These are phyloP conservation scores for Penicillium sp. DNA, from an alignment of 2,329 filamentous ascomycete genomes.

Conservation along the genomic window DNA sequence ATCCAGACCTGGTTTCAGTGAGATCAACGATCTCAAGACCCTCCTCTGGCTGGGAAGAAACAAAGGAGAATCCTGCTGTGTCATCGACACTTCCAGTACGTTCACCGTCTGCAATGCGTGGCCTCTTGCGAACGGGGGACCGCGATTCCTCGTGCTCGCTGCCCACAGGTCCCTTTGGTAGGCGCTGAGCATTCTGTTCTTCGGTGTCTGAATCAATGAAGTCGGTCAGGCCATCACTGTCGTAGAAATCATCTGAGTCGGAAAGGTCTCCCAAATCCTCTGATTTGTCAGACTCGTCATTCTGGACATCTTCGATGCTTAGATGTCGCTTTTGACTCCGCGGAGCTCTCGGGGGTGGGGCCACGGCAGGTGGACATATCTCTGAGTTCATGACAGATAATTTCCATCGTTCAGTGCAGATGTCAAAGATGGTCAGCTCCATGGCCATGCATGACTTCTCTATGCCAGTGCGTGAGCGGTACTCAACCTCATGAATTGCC, in stretches of 20 bases:
- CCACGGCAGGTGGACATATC: conserved; percentile 30
- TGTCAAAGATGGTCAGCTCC: conserved; percentile 64
- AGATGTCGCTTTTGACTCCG: conserved; percentile 5
- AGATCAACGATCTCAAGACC: neutral
- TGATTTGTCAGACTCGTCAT: neutral
- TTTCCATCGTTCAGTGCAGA: conserved; percentile 47
- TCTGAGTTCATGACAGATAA: conserved; percentile 41
- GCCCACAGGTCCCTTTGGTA: neutral
- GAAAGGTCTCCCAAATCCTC: neutral
- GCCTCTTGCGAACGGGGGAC: neutral
- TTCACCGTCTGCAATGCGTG: neutral
- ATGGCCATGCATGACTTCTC: conserved; percentile 57
- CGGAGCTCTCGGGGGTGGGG: conserved; percentile 14
- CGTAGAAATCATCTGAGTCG: conserved; percentile 9
- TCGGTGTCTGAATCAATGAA: neutral
- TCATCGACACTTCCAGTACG: neutral
- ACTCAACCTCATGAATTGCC: conserved; percentile 54
- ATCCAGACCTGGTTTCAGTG: neutral
- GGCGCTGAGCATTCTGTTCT: neutral
- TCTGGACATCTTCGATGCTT: neutral
- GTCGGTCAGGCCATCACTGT: conserved; percentile 25
- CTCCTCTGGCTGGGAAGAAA: neutral
- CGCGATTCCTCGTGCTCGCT: neutral
- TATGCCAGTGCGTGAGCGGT: conserved; percentile 54
- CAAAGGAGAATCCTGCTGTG: neutral